Base-by-base conservation (phyloP, 1,284 basidiomycete genomes). In the Rugosomyces carneus region DNA sequence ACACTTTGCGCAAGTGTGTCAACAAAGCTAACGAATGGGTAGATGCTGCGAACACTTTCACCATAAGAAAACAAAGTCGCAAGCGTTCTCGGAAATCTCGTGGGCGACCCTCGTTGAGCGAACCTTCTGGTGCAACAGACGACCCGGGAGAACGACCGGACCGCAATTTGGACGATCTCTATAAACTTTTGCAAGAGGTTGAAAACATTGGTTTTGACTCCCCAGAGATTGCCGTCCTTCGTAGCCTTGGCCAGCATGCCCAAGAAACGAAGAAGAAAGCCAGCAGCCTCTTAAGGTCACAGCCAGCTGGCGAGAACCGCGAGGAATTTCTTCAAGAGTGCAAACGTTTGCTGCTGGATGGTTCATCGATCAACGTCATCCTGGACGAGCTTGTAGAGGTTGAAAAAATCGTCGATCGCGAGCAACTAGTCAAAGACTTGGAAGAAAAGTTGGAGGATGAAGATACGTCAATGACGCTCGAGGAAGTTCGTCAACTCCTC, bases 11-110 rank as follows among this genome's bases (percentile, higher is more conserved):
- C 39, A 84, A 80, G 59, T 92, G 91, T 60, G 86, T 96, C 42
- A 74, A 67, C 34, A 76, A 81, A 48, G 93, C 89, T 19, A 88
- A 84, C 55, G 81, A 86, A 51, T 95, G 93, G 92, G 72, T 93
- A 3, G 84, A 89, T 42, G 76, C 81, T 7, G 85, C 81, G 43
- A 89, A 84, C 53, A 70, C 72, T 0, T 84, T 86, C 66, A 69
- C 81, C 51, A 73, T 81, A 44, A 78, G 85, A 44, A 87, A 89
- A 64, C 79, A 81, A 57, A 78, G 76, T 51, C 74, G 82, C 44
- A 86, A 84, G 59, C 79, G 84, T n/a, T 71, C 80, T n/a, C 74
- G 77, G 40, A 72, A 79, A 42, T 72, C 76, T 19, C 78, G 77
- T 44, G 76, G 76, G 11, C 77, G 80, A 24, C 70, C 71, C 27